Percentiles rank a stretch among this genome's conserved stretches.
Conservation (phyloP, 1,284 basidiomycete species). For the Mycosarcoma mackinlayi region DNA sequence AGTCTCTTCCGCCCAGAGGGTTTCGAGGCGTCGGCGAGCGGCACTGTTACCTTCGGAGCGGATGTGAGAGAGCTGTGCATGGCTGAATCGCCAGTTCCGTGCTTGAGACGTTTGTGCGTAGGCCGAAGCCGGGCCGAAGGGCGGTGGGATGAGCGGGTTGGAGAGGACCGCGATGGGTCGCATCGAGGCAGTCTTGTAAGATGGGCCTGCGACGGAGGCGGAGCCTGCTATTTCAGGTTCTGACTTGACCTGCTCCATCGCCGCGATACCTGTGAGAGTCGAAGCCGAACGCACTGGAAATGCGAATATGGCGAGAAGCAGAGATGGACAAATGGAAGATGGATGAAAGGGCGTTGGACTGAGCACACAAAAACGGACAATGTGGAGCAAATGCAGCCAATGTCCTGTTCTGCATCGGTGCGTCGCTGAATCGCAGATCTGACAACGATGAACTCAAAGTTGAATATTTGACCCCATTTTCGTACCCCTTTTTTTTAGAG, state of each 20-base stretch:
- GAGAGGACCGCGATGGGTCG: constrained; percentile 27
- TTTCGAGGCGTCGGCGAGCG: constrained; percentile 18
- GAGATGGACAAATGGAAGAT: background rate
- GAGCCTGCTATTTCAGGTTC: background rate
- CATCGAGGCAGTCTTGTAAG: constrained; percentile 27
- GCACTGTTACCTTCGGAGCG: constrained; percentile 28
- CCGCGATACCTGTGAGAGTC: background rate
- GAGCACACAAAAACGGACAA: constrained; percentile 1
- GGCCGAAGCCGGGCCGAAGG: constrained; percentile 40
- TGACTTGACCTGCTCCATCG: constrained; percentile 13
- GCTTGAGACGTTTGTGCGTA: constrained; percentile 61
- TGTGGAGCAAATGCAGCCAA: background rate
- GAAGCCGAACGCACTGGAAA: too few species aligned
- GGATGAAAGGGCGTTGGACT: background rate
- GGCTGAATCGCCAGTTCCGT: constrained; percentile 60
- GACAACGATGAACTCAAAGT: too few species aligned
- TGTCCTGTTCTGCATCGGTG: background rate
- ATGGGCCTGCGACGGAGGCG: background rate
- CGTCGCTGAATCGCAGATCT: background rate
- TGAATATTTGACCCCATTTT: background rate
- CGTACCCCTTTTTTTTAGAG: background rate
- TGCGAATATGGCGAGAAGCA: background rate
- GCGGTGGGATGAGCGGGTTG: constrained; percentile 34
- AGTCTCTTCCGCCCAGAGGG: constrained; percentile 35
- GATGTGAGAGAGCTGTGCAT: constrained; percentile 15